Conservation (phyloP, 768 basidiomycete genomes). For the Podaxis sp. region DNA sequence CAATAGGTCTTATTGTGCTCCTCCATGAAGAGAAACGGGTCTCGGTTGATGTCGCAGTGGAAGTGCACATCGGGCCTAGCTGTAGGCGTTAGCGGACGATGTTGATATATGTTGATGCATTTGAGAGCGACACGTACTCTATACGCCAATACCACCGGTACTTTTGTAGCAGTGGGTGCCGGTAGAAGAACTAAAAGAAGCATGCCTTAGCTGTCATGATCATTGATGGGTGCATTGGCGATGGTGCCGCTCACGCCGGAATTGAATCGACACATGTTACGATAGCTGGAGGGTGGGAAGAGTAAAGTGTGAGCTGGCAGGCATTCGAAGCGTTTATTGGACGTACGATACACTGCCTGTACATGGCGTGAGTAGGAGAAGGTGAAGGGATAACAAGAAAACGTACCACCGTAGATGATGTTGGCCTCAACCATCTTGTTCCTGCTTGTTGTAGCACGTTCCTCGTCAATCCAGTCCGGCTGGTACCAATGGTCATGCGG, state of each 20-base stretch:
- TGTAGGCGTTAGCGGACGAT: conserved; percentile 15
- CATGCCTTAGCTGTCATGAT: background rate
- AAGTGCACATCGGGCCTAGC: conserved; percentile 67
- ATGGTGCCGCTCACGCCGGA: conserved; percentile 44
- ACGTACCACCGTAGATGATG: conserved; percentile 39
- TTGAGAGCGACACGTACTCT: conserved; percentile 43
- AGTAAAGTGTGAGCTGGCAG: background rate
- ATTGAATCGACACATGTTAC: conserved; percentile 73
- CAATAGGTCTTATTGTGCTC: conserved; percentile 69
- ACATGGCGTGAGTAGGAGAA: background rate
- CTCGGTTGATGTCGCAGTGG: conserved; percentile 65
- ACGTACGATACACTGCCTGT: conserved; percentile 27
- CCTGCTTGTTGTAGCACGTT: conserved; percentile 52
- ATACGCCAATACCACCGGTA: conserved; percentile 83
- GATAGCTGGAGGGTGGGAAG: conserved; percentile 33
- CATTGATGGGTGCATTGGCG: background rate
- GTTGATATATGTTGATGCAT: conserved; percentile 13
- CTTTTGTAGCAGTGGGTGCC: conserved; percentile 59
- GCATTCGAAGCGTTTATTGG: background rate
- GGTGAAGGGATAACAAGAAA: background rate
- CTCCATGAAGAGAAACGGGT: conserved; percentile 74
- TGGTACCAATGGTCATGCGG: conserved; percentile 70
- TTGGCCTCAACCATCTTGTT: conserved; percentile 56
- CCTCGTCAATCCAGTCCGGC: conserved; percentile 74
- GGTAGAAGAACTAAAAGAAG: conserved; percentile 59